Base-by-base conservation (phyloP, 352 stramenopile species). In the Phytophthora crassamura region DNA sequence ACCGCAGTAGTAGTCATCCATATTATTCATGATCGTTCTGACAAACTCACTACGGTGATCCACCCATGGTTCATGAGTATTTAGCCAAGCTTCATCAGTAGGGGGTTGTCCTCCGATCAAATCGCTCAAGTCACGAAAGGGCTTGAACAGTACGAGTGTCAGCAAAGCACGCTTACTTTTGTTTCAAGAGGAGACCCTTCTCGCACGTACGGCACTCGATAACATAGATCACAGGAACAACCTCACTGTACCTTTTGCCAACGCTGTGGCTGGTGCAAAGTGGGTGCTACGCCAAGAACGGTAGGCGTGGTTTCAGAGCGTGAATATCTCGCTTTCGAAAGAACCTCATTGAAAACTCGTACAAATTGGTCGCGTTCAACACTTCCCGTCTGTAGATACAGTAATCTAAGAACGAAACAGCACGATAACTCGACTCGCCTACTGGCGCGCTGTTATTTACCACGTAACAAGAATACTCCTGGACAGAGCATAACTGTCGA, bases 1-100 rank as follows among this genome's bases (percentile, higher is more conserved):
- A 14, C 43, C 43, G 22, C 43, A 51, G 43, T 51, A 51, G 38
- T 38, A 51, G 43, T 51, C 43, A 39, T 51, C 43, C 3, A 51
- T 51, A 9, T 51, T 25, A 11, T 5, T 38, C 45, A 38, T 51
- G 36, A 51, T 51, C 3, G 5, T 25, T 33, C 3, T 51, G 4
- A 51, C 45, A 12, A 51, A 40, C 7, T 39, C 12, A 28, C 45
- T 51, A 4, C 45, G 45, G 10, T 14, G n/a, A 9, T 25, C 12
- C 6, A 25, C 45, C 45, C 45, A 51, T 14, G 11, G 28, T 36
- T 16, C 10, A 28, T 25, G 28, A 4, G 45, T 9, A 12, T 51
- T 5, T 39, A 51, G 15, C 45, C 45, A 51, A 11, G 9, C 25
- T 25, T 16, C 11, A 4, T 28, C 28, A 16, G 45, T 39, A 16